These are phyloP conservation scores for Thoreauomyces humboldtii DNA, from an alignment of 192 early-diverging fungal species.

Conservation along the genomic window DNA sequence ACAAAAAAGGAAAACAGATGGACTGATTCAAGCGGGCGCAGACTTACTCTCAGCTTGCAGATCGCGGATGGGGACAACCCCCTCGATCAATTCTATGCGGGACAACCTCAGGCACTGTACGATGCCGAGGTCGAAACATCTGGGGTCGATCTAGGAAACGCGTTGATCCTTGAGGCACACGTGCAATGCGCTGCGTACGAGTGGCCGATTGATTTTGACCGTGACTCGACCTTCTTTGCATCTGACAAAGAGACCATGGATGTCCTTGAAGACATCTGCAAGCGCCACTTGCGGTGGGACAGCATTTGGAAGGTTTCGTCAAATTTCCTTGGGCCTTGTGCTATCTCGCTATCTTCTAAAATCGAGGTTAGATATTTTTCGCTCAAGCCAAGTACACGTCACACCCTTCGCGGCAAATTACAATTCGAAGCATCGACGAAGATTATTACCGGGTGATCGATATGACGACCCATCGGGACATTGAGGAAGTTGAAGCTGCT, in stretches of 20 bases:
- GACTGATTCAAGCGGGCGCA: neutral
- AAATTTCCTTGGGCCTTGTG: neutral
- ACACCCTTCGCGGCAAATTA: constrained; percentile 42
- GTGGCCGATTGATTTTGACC: constrained; percentile 19
- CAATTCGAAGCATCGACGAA: constrained; percentile 51
- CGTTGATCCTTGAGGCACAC: constrained; percentile 51
- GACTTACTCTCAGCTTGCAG: constrained; percentile 26
- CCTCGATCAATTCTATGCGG: constrained; percentile 56
- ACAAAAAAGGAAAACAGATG: neutral
- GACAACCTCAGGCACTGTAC: constrained; percentile 51
- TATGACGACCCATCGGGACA: constrained; percentile 33
- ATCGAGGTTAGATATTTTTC: constrained; percentile 49
- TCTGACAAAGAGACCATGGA: neutral
- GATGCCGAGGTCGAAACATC: constrained; percentile 29
- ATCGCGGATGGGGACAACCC: constrained; percentile 44
- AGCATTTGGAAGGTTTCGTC: constrained; percentile 9
- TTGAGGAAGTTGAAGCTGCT: constrained; percentile 52
- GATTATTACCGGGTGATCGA: constrained; percentile 52
- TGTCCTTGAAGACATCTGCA: constrained; percentile 2
- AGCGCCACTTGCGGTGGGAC: constrained; percentile 7
- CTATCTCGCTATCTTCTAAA: neutral
- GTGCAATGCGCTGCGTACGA: constrained; percentile 76
- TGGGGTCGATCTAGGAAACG: constrained; percentile 37
- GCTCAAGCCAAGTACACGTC: constrained; percentile 42
- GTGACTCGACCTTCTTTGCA: constrained; percentile 11